These are phyloP conservation scores for Sarocladium oryzae DNA, from an alignment of 2,329 filamentous ascomycete species.

Conservation along the genomic window DNA sequence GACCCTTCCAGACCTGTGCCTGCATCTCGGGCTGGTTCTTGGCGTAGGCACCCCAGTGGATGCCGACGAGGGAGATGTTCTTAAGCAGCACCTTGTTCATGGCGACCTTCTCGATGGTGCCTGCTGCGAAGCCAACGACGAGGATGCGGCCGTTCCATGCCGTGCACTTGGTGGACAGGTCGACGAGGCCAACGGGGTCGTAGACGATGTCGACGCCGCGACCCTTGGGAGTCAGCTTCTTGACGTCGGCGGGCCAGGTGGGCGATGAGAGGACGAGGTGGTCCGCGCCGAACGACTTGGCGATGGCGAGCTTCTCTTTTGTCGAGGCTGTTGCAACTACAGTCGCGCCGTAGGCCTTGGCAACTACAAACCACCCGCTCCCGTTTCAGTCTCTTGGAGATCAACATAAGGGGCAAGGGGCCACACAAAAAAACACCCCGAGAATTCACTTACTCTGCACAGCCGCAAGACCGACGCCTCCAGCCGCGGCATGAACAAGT, in stretches of 20 bases:
- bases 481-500: slow-evolving; percentile 85
- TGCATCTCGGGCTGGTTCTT: slow-evolving; percentile 66
- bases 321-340: slow-evolving; percentile 91
- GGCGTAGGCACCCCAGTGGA: slow-evolving; percentile 87
- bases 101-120: slow-evolving; percentile 79
- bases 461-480: slow-evolving; percentile 83
- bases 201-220: slow-evolving; percentile 85
- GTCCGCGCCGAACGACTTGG: slow-evolving; percentile 76
- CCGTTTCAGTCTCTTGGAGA: neutral
- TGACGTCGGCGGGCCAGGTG: slow-evolving; percentile 62
- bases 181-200: slow-evolving; percentile 87
- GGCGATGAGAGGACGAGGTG: slow-evolving; percentile 72
- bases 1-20: slow-evolving; percentile 70
- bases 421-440: neutral
- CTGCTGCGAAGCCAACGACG: slow-evolving; percentile 76
- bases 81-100: slow-evolving; percentile 90
- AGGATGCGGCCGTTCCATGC: slow-evolving; percentile 88
- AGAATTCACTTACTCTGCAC: slow-evolving; percentile 56
- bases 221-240: slow-evolving; percentile 66
- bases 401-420: too few relatives aligned
- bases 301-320: slow-evolving; percentile 71
- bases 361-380: slow-evolving; percentile 40
- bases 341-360: slow-evolving; percentile 83
- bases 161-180: slow-evolving; percentile 81
- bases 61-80: slow-evolving; percentile 82